Evolutionary conservation across 345 rosid genomes (phyloP), one percentile per base, ranked within the genome.

Genomic region (Rhodamnia argentea): DNA sequence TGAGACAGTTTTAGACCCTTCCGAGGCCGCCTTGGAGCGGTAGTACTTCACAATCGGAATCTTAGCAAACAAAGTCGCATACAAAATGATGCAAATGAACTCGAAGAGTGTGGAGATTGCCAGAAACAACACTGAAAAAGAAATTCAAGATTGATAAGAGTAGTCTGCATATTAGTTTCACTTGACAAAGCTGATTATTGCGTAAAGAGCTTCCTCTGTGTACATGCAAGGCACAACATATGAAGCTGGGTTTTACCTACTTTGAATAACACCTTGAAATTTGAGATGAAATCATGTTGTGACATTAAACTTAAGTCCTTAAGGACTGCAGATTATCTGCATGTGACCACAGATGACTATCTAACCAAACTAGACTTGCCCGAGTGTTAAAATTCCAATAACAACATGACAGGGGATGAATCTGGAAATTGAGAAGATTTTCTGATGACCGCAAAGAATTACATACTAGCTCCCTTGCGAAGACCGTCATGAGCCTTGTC

Each of bases 391-490:
- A 42, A 58, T 7, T 27, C 54, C 18, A 55, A 27, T 11, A 16
- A 70, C 44, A 9, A 18, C 23, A 32, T 32, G 14, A 10, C 1
- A 32, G 7, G 47, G 7, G 47, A 37, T 20, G 81, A 70, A 70
- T 64, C 42, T 29, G 42, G 47, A 70, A 70, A 70, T 18, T 18
- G 78, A 37, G 24, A 32, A 32, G 78, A 18, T 16, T 32, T 70
- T 37, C 81, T 37, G 47, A 37, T 70, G 81, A 37, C 13, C 2
- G 83, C 54, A 47, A 83, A 62, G 70, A 83, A 84, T 32, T 22
- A 88, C 98, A n/a, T 92, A 95, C 98, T 91, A 56, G 94, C 91
- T 85, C 99, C 99, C 85, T 94, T 96, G 5, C 98, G 96, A 88
- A 90, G 93, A 75, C 99, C 98, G 4, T 93, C 26, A 0, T 85